Percentiles rank a stretch among this genome's conserved stretches.
These are phyloP conservation scores for Strobilomyces dryophilus DNA, from an alignment of 768 basidiomycete species.

Conservation along the genomic window DNA sequence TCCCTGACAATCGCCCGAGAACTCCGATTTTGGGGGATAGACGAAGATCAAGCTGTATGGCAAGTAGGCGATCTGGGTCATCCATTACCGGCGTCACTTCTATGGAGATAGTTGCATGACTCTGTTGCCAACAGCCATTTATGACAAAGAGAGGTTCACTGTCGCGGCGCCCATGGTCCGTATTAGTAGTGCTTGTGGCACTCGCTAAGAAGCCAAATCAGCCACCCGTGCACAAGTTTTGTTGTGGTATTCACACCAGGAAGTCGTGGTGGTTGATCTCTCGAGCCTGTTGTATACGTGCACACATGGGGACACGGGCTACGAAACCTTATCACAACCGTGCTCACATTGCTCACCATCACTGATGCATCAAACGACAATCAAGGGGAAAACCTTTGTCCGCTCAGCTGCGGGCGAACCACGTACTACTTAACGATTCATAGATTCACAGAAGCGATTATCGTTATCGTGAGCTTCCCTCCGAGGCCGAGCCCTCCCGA, in stretches of 20 bases:
- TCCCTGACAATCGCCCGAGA: background rate
- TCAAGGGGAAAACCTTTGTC: background rate
- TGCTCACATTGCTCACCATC: background rate
- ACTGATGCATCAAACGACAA: conserved; percentile 3
- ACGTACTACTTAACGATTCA: background rate
- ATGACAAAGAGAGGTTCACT: background rate
- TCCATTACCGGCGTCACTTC: background rate
- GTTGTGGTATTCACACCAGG: background rate
- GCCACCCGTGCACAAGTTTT: background rate
- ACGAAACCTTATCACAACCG: background rate
- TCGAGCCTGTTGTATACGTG: background rate
- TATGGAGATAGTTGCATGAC: background rate
- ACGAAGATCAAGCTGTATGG: background rate
- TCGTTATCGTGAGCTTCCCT: background rate
- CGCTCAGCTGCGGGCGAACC: background rate
- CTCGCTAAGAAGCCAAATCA: background rate
- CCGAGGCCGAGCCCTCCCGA: conserved; percentile 2
- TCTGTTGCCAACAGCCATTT: background rate
- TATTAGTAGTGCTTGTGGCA: background rate
- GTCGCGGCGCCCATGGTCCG: background rate
- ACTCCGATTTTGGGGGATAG: background rate
- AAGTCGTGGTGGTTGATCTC: background rate
- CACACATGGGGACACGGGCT: background rate
- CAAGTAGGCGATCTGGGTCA: background rate
- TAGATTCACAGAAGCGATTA: background rate